These are phyloP conservation scores for Eucalyptus cloeziana DNA, from an alignment of 345 rosid species.

Conservation along the genomic window DNA sequence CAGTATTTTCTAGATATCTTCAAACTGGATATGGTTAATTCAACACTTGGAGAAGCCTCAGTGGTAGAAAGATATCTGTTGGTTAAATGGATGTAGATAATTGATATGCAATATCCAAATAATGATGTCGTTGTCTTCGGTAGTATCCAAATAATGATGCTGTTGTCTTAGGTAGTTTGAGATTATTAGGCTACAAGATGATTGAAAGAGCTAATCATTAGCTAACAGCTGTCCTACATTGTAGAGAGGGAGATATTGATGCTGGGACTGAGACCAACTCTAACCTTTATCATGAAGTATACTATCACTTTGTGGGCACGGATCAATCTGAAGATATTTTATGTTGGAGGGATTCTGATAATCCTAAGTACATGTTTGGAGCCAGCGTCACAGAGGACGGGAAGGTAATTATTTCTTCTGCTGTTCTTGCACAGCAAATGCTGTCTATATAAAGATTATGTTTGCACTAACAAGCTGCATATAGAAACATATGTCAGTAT, in stretches of 20 bases:
- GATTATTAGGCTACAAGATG: background rate
- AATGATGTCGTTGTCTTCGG: background rate
- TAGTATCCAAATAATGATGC: background rate
- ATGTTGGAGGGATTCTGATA: constrained; percentile 82
- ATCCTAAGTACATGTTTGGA: constrained; percentile 53
- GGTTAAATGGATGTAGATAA: background rate
- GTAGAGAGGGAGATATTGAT: constrained; percentile 79
- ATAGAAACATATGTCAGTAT: background rate
- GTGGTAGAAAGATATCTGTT: background rate
- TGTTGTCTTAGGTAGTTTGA: background rate
- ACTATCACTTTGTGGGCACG: constrained; percentile 72
- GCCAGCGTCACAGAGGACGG: constrained; percentile 79
- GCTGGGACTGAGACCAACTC: constrained; percentile 91
- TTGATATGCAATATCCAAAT: background rate
- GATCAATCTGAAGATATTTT: constrained; percentile 77
- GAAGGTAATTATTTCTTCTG: constrained; percentile 30
- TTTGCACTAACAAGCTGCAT: background rate
- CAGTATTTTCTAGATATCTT: background rate
- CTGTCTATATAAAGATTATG: background rate
- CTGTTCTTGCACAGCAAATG: background rate
- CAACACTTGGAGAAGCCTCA: background rate
- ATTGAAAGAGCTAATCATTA: background rate
- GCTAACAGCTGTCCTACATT: background rate
- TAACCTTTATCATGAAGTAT: constrained; percentile 69
- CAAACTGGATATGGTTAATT: background rate